Evolutionary conservation across 2,329 filamentous ascomycete genomes (phyloP), one percentile per base, ranked within the genome.

Genomic region (Aureobasidium musti): DNA sequence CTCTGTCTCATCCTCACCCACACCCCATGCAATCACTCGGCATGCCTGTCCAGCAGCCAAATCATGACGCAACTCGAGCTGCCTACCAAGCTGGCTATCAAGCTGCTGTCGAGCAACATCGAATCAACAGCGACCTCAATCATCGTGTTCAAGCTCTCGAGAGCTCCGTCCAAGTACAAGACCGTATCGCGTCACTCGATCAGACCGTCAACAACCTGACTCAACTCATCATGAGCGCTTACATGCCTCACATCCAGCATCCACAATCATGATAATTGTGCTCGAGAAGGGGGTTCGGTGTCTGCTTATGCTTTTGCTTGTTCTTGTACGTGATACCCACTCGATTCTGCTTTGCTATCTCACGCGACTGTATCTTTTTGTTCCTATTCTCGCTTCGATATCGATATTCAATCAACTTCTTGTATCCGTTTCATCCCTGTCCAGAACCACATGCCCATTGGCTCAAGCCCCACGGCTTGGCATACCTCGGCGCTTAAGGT

Each of bases 191-290:
- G 1, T 45, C 49, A 1, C 61, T 65, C 37, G 61, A 65, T 23
- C 61, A 65, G n/a, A 65, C 61, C 8, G 49, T 65, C 39, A 65
- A 54, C 50, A 65, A 65, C 19, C n/a, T 65, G 50, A 65, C 61
- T 7, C 61, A 65, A 33, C 50, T 65, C 23, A 65, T 65, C 49
- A 65, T 65, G 61, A 56, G 61, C 21, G 61, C 50, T 23, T 65
- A 65, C 39, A 65, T 65, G 61, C 61, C 61, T 17, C 61, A 65
- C 10, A 33, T 65, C 3, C 61, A 65, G 61, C 61, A 65, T 30
- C n/a, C 61, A 14, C 61, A 65, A n/a, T 35, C 50, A 47, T 65
- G 61, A 65, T 52, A 5, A 4, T 2, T 10, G 39, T 43, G 19
- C 39, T n/a, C 7, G 39, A 6, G 39, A 43, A 8, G 23, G 21